Evolutionary conservation across 2,329 filamentous ascomycete genomes (phyloP).

Genomic region (Chalaropsis thielavioides): DNA sequence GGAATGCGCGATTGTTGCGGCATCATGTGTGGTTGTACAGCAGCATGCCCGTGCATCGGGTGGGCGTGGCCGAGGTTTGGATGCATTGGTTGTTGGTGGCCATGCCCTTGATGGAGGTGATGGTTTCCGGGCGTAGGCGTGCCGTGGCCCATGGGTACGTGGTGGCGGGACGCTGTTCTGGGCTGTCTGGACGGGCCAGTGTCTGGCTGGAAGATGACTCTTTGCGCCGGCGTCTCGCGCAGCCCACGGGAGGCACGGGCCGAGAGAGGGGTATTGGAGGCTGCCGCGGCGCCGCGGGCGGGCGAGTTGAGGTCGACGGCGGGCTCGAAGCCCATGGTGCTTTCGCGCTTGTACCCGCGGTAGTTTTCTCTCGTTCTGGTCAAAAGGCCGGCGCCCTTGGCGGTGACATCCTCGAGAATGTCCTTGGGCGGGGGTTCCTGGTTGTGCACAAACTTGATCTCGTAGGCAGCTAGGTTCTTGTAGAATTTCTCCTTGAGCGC

Average conservation of each 20-base stretch:
- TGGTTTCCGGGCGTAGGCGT: neutral
- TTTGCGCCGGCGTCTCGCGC: conserved; percentile 69
- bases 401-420: conserved; percentile 75
- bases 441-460: conserved; percentile 63
- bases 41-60: conserved; percentile 3
- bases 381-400: conserved; percentile 68
- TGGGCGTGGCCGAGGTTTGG: conserved; percentile 23
- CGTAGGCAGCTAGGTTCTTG: conserved; percentile 75
- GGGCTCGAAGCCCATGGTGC: conserved; percentile 41
- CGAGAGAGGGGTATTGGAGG: conserved; percentile 33
- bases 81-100: neutral
- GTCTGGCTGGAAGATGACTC: conserved; percentile 75
- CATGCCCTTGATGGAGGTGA: neutral
- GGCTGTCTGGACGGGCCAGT: conserved; percentile 46
- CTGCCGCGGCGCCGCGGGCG: conserved; percentile 33
- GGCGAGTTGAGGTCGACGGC: conserved; percentile 47
- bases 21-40: conserved; percentile 8
- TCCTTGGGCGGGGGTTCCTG: conserved; percentile 76
- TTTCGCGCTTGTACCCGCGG: conserved; percentile 33
- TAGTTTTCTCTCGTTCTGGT: conserved; percentile 69
- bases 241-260: conserved; percentile 49
- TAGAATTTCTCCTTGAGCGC: conserved; percentile 79
- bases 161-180: neutral
- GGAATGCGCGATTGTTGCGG: conserved; percentile 32
- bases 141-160: neutral